These are phyloP conservation scores for Cenococcum geophilum DNA, from an alignment of 495 filamentous ascomycete genomes.

Conservation along the genomic window DNA sequence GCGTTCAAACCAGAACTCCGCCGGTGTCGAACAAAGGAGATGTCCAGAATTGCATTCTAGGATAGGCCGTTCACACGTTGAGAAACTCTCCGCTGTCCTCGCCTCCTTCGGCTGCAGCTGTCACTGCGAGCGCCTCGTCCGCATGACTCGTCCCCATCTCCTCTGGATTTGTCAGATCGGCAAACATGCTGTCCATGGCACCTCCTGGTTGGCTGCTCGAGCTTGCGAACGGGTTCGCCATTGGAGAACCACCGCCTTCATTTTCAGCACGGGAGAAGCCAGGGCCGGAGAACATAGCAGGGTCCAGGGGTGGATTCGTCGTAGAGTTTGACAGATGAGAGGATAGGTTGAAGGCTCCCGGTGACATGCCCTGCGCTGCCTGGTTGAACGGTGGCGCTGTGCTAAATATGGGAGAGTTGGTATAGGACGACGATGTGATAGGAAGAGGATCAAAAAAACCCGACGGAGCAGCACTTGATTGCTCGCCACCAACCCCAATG, in stretches of 20 bases:
- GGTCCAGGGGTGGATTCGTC: slow-evolving; percentile 23
- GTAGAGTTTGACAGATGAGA: slow-evolving; percentile 2
- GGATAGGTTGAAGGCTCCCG: neutral
- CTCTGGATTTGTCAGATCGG: slow-evolving; percentile 15
- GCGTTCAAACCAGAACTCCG: too few species aligned
- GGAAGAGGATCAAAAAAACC: neutral
- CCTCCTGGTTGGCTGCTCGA: slow-evolving; percentile 18
- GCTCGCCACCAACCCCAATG: slow-evolving; percentile 12
- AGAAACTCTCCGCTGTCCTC: neutral
- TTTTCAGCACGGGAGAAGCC: neutral
- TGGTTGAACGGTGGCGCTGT: neutral
- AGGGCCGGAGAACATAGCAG: slow-evolving; percentile 19
- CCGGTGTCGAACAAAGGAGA: too few species aligned
- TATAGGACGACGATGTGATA: neutral
- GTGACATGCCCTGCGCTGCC: neutral
- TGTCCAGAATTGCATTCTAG: too few species aligned
- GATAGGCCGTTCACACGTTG: neutral
- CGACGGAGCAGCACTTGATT: neutral
- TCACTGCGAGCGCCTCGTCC: slow-evolving; percentile 27
- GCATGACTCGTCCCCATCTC: slow-evolving; percentile 25
- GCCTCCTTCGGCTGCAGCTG: neutral
- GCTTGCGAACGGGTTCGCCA: slow-evolving; percentile 24
- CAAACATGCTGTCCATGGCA: slow-evolving; percentile 22
- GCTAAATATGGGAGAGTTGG: neutral
- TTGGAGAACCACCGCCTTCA: slow-evolving; percentile 15